phyloP scores from a whole-genome alignment of 73 alveolate species.

The Paramecium sonneborni region DNA sequence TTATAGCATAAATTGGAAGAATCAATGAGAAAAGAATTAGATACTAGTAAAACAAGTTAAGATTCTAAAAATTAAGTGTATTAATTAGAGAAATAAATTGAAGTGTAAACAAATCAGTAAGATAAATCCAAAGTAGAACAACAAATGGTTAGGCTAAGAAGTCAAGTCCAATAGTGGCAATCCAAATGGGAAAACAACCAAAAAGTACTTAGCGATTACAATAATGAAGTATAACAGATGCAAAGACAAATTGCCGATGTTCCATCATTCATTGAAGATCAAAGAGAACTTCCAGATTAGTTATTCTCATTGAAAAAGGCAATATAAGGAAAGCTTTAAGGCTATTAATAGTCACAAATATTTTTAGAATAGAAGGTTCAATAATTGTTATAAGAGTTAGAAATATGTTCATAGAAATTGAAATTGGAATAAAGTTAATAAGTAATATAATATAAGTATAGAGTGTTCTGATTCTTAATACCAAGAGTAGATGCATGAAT shows the following conservation, averaged over 20 bases:
- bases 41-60: slow-evolving; percentile 21
- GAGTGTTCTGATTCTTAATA: slow-evolving; percentile 30
- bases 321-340: background rate
- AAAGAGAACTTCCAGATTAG: background rate
- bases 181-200: slow-evolving; percentile 34
- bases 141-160: slow-evolving; percentile 27
- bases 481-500: background rate
- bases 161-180: slow-evolving; percentile 31
- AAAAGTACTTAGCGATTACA: slow-evolving; percentile 41
- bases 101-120: background rate
- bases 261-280: background rate
- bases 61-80: slow-evolving; percentile 21
- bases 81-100: slow-evolving; percentile 23
- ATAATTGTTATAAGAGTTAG: background rate
- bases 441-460: slow-evolving; percentile 5
- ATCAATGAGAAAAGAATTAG: background rate
- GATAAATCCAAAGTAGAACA: slow-evolving; percentile 27
- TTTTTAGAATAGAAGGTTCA: background rate
- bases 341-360: background rate
- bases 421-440: slow-evolving; percentile 27
- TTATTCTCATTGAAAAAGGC: background rate
- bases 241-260: background rate
- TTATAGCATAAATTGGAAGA: slow-evolving; percentile 20
- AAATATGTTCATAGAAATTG: background rate
- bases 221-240: slow-evolving; percentile 20